Percentiles rank a stretch among this genome's conserved stretches.
These are phyloP conservation scores for Condylostoma magnum DNA, from an alignment of 169 alveolate genomes.

Conservation along the genomic window DNA sequence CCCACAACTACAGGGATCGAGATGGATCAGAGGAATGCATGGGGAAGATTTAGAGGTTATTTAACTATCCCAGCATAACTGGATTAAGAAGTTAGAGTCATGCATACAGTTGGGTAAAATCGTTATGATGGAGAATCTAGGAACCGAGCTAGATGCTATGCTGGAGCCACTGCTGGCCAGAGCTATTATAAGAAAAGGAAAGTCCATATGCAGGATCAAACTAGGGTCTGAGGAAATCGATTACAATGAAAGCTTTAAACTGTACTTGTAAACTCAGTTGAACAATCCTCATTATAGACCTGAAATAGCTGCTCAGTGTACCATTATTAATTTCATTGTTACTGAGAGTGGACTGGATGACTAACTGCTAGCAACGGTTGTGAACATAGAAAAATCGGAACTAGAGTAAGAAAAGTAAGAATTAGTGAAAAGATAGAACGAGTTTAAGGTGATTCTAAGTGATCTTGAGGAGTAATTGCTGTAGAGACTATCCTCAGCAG, in stretches of 20 bases:
- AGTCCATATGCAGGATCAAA: constrained; percentile 65
- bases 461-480: constrained; percentile 91
- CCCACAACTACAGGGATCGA: constrained; percentile 95
- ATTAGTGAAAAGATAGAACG: constrained; percentile 91
- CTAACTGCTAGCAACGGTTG: constrained; percentile 92
- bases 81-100: constrained; percentile 84
- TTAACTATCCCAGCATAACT: constrained; percentile 87
- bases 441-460: constrained; percentile 89
- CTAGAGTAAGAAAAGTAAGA: constrained; percentile 92
- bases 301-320: constrained; percentile 95
- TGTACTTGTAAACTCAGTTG: constrained; percentile 92
- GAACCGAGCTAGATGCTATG: constrained; percentile 93
- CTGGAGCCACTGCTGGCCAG: constrained; percentile 93
- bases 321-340: constrained; percentile 95
- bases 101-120: constrained; percentile 91
- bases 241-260: constrained; percentile 84
- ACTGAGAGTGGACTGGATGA: constrained; percentile 97
- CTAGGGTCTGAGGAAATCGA: constrained; percentile 91
- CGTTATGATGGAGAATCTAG: constrained; percentile 91
- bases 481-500: constrained; percentile 92
- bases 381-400: constrained; percentile 95
- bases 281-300: constrained; percentile 98
- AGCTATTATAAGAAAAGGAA: constrained; percentile 90
- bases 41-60: constrained; percentile 90
- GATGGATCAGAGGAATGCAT: constrained; percentile 94